These are phyloP conservation scores for Prosopis cineraria DNA, from an alignment of 306 rosid genomes.

Conservation along the genomic window DNA sequence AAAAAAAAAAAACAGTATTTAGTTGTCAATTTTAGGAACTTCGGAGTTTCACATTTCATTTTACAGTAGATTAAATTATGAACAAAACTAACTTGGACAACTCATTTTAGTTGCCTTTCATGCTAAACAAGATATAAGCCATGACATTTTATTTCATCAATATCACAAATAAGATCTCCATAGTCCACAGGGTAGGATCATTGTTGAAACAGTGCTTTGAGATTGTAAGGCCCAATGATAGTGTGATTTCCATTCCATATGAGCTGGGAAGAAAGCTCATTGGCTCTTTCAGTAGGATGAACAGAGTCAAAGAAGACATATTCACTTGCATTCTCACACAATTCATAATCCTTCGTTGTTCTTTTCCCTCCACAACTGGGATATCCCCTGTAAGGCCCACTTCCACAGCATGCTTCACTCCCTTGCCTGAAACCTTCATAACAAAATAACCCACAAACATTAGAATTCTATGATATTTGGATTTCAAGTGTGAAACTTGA, in stretches of 20 bases:
- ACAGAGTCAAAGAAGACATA: too few species aligned
- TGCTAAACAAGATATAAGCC: not conserved
- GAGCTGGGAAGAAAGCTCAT: not conserved
- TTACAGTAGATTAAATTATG: not conserved
- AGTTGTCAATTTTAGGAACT: not conserved
- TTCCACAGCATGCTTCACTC: slow-evolving; percentile 19
- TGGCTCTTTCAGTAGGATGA: too few species aligned
- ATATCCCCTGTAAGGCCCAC: too few species aligned
- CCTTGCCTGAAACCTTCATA: slow-evolving; percentile 38
- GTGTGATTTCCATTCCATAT: not conserved
- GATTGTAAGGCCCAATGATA: not conserved
- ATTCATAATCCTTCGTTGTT: too few species aligned
- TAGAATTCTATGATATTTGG: too few species aligned
- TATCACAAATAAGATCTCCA: not conserved
- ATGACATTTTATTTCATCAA: not conserved
- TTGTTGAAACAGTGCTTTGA: not conserved
- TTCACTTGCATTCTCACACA: too few species aligned
- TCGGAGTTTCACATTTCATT: not conserved
- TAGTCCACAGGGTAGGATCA: not conserved
- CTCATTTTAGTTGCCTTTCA: not conserved
- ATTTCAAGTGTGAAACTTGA: too few species aligned
- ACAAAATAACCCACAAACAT: not conserved
- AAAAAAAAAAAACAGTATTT: too few species aligned
- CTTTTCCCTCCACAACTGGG: too few species aligned
- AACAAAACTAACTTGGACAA: not conserved